Base-by-base conservation (phyloP, 2,329 filamentous ascomycete genomes). In the Leptographium galeiforme region DNA sequence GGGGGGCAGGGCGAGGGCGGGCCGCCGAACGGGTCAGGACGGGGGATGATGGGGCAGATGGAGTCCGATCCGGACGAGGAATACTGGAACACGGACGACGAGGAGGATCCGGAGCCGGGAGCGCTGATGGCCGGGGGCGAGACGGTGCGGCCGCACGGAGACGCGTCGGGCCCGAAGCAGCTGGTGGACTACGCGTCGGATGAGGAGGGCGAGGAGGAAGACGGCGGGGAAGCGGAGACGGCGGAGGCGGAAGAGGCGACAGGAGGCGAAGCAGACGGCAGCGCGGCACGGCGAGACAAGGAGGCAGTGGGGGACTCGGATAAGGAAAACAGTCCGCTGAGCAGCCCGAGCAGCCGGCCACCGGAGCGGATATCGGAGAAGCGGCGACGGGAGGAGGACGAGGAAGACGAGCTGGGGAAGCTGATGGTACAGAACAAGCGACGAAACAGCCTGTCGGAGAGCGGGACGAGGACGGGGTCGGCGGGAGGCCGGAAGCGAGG, bases 181-280 rank as follows among this genome's bases (percentile, higher is more conserved):
- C 72, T 97, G 25, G 93, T 98, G 38, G 88, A 95, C 65, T 98
- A 98, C 64, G 81, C 84, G 0, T 94, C 94, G 40, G 90, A 96
- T 60, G 91, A 96, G 55, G 88, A 93, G n/a, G 81, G 78, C 5
- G 54, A 53, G 6, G 50, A 57, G 7, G 40, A n/a, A 6, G 57
- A 53, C 8, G 57, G 52, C 8, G 47, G 45, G 2, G 48, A 41
- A 4, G 10, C 2, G 6, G 44, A 6, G 45, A 4, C 2, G 19
- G 11, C 12, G 34, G 32, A n/a, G 48, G 30, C 6, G 30, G 39
- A 11, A 34, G n/a, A n/a, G 6, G 36, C 18, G 6, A 39, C 30
- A 19, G 30, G 11, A 40, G 12, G 19, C 12, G 6, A n/a, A 40
- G 6, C 14, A 8, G 46, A 6, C 8, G 16, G 14, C 16, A 30